phyloP scores from a whole-genome alignment of 2,329 filamentous ascomycete species.

The Cytospora paraplurivora region DNA sequence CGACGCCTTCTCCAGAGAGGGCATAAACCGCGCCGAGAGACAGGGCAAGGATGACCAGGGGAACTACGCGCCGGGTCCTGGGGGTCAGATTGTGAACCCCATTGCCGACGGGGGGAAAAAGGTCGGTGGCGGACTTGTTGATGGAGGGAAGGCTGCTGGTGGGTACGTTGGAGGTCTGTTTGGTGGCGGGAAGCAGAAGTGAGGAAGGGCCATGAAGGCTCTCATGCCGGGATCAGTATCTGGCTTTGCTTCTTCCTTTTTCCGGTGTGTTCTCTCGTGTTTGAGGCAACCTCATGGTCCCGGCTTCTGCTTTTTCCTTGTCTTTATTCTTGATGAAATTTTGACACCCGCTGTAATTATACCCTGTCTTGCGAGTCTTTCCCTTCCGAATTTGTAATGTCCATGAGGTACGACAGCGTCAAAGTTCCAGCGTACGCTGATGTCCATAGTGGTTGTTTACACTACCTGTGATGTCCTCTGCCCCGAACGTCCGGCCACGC shows the following conservation, averaged over 20 bases:
- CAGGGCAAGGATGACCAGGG: slow-evolving; percentile 65
- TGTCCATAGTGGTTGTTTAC: background rate
- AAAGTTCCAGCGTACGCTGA: background rate
- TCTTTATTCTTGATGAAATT: background rate
- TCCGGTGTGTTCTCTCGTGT: background rate
- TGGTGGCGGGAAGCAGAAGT: slow-evolving; percentile 35
- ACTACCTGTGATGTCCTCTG: background rate
- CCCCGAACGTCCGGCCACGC: background rate
- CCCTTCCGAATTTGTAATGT: background rate
- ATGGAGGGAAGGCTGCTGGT: slow-evolving; percentile 39
- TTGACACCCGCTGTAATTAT: background rate
- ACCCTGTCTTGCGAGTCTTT: slow-evolving; percentile 20
- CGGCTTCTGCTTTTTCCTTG: background rate
- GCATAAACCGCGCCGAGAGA: slow-evolving; percentile 65
- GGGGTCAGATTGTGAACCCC: slow-evolving; percentile 33
- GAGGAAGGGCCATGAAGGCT: background rate
- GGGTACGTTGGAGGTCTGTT: slow-evolving; percentile 40
- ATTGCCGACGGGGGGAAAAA: slow-evolving; percentile 35
- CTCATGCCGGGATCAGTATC: too few relatives aligned
- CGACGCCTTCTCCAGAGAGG: slow-evolving; percentile 64
- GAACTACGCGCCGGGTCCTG: slow-evolving; percentile 42
- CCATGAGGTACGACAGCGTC: background rate
- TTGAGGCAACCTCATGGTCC: slow-evolving; percentile 2
- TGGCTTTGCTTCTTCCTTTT: background rate
- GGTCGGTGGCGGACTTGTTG: slow-evolving; percentile 35